phyloP scores from a whole-genome alignment of 1,284 basidiomycete genomes.

The Rhodofomes roseus region DNA sequence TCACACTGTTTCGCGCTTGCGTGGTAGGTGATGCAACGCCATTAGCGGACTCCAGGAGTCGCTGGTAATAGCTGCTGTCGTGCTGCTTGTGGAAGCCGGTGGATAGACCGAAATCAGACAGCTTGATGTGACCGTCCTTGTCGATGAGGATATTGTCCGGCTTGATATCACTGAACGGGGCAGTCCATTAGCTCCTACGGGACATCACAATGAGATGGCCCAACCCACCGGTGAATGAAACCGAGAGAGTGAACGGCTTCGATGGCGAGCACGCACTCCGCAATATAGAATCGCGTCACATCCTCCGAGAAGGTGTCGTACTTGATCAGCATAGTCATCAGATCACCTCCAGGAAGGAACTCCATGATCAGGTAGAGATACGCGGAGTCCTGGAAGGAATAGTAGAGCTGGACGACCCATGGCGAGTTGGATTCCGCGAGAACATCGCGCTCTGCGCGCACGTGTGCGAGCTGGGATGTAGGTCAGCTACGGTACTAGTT shows the following conservation, averaged over 20 bases:
- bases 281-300: slow-evolving; percentile 99
- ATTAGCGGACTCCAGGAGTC: slow-evolving; percentile 61
- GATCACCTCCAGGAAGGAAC: slow-evolving; percentile 95
- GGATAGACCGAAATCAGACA: slow-evolving; percentile 97
- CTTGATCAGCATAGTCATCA: slow-evolving; percentile 99
- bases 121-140: slow-evolving; percentile 93
- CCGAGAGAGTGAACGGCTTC: slow-evolving; percentile 98
- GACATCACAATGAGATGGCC: not conserved
- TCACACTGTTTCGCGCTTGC: slow-evolving; percentile 81
- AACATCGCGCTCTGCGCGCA: slow-evolving; percentile 97
- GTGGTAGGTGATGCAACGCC: slow-evolving; percentile 38
- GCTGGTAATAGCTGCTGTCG: slow-evolving; percentile 94
- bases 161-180: slow-evolving; percentile 83
- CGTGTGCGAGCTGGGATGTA: slow-evolving; percentile 80
- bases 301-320: slow-evolving; percentile 99
- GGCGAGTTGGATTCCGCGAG: slow-evolving; percentile 96
- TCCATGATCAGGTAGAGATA: slow-evolving; percentile 99
- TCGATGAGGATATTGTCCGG: slow-evolving; percentile 99
- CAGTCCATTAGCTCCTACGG: not conserved
- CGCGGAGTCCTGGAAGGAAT: slow-evolving; percentile 96
- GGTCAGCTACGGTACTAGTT: slow-evolving; percentile 10
- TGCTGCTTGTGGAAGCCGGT: slow-evolving; percentile 98
- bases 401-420: slow-evolving; percentile 98
- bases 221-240: slow-evolving; percentile 90
- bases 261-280: slow-evolving; percentile 96